Evolutionary conservation across 2,329 filamentous ascomycete genomes (phyloP).

Genomic region (Ceratocystis huliohia): DNA sequence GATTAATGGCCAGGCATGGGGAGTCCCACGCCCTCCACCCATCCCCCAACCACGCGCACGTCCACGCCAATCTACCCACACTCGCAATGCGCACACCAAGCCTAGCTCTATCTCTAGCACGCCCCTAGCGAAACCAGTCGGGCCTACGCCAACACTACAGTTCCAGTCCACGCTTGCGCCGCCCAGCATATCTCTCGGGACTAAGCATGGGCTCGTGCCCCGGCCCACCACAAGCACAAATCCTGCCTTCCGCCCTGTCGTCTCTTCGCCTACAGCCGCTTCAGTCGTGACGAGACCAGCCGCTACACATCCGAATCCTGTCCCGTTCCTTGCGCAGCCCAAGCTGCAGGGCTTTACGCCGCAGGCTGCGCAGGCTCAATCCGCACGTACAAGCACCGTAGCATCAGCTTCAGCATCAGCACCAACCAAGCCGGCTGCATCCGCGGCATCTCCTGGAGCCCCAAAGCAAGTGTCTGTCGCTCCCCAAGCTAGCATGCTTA

Average conservation of each 20-base stretch:
- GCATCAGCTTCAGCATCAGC: no score
- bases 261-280: not conserved
- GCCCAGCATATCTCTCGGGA: not conserved
- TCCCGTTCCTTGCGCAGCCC: not conserved
- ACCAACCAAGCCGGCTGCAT: no score
- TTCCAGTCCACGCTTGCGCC: not conserved
- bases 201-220: not conserved
- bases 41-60: slow-evolving; percentile 6
- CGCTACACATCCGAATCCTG: not conserved
- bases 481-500: no score
- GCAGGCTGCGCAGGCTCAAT: not conserved
- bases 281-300: not conserved
- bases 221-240: not conserved
- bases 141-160: not conserved
- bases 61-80: not conserved
- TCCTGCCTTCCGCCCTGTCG: not conserved
- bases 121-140: not conserved
- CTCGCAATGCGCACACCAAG: not conserved
- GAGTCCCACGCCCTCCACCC: slow-evolving; percentile 11
- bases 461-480: not conserved
- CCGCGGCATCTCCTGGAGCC: not conserved
- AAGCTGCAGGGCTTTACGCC: slow-evolving; percentile 2
- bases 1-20: slow-evolving; percentile 18
- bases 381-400: not conserved
- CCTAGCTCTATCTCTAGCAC: not conserved